These are phyloP conservation scores for Cordyceps tenuipes DNA, from an alignment of 2,329 filamentous ascomycete genomes.

Conservation along the genomic window DNA sequence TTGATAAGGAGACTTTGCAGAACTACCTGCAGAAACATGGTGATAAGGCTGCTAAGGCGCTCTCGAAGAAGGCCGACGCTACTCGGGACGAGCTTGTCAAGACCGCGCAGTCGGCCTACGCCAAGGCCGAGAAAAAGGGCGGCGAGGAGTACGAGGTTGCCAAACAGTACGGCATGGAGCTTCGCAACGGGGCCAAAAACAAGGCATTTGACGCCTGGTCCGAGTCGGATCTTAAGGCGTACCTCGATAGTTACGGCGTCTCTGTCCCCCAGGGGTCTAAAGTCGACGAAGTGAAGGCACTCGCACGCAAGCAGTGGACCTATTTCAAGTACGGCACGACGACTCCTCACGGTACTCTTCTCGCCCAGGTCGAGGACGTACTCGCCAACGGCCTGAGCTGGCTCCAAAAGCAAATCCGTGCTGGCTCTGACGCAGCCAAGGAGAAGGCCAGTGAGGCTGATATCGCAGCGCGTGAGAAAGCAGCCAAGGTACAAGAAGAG, in stretches of 20 bases:
- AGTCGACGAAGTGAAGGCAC: constrained; percentile 60
- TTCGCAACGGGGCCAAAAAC: constrained; percentile 57
- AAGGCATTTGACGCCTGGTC: constrained; percentile 66
- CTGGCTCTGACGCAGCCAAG: constrained; percentile 41
- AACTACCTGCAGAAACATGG: constrained; percentile 45
- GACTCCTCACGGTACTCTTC: constrained; percentile 55
- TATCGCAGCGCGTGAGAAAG: constrained; percentile 21
- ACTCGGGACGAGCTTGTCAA: constrained; percentile 66
- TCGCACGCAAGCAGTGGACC: constrained; percentile 63
- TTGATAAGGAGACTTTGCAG: constrained; percentile 62
- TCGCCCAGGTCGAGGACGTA: constrained; percentile 51
- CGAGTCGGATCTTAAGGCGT: constrained; percentile 64
- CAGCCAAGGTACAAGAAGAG: constrained; percentile 37
- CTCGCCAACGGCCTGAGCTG: constrained; percentile 42
- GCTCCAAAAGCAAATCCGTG: constrained; percentile 39
- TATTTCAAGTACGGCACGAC: constrained; percentile 71
- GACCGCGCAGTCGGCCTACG: constrained; percentile 53
- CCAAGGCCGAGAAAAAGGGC: constrained; percentile 49
- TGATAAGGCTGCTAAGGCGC: constrained; percentile 48
- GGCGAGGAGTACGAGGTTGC: constrained; percentile 55
- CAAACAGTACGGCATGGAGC: constrained; percentile 60
- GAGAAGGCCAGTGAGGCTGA: constrained; percentile 34
- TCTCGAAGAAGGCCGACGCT: constrained; percentile 52
- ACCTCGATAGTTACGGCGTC: constrained; percentile 72
- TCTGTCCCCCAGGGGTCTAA: constrained; percentile 58